Evolutionary conservation across 345 rosid genomes (phyloP), one percentile per base, ranked within the genome.

Genomic region (Bruguiera parviflora): DNA sequence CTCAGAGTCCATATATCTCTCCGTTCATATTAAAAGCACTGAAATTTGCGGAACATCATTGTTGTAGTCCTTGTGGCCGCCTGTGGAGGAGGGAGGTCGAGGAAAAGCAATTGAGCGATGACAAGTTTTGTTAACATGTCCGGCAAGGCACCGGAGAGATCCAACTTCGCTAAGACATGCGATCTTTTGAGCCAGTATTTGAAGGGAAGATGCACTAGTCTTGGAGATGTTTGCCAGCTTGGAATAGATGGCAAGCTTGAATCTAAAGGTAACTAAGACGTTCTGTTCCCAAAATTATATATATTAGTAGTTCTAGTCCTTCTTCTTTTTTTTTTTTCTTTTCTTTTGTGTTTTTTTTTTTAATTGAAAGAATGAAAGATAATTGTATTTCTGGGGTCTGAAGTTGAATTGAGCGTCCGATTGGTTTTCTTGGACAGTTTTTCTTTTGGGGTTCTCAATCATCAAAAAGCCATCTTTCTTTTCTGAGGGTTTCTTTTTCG

Each of bases 101-200:
- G 3, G 3, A 16, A 28, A 27, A 46, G 16, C 24, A n/a, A 8
- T 56, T 7, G 46, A 53, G 29, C n/a, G n/a, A 81, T 78, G 84
- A 68, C 73, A 7, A 69, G 4, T 63, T 56, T 64, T 24, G 66
- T 75, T 55, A 72, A 56, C 21, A 75, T 61, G 51, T 71, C 80
- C 28, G 77, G 82, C 68, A 66, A 64, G 73, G 73, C 77, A 16
- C 61, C 74, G 70, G 91, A 80, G 78, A 85, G 71, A 60, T 76
- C 88, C 4, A 86, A 37, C 57, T 86, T 91, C 66, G 77, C 86
- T 33, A 84, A 81, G 61, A 84, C 79, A 7, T 86, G 88, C 74
- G 87, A 76, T 72, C 88, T 80, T 62, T 78, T 91, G 57, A 91
- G 96, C 76, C 89, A 85, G 60, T 86, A 81, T 68, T 78, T 87